Percentiles rank a stretch among this genome's conserved stretches.
phyloP scores from a whole-genome alignment of 2,329 filamentous ascomycete species.

The Pseudocercospora ulei region DNA sequence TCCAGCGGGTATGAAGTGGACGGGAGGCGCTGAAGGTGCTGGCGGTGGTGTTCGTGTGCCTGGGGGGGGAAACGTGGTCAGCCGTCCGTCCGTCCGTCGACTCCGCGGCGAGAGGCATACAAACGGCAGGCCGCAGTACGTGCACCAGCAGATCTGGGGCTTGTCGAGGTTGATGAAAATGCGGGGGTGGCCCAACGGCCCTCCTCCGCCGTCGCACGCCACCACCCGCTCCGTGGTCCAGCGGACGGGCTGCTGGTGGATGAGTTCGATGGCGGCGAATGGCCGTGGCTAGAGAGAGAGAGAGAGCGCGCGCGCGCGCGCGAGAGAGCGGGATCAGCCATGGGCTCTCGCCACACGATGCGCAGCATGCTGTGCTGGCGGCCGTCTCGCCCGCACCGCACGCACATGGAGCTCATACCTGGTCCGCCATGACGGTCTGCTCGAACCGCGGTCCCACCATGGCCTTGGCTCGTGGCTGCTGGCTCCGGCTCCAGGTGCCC shows the following conservation, averaged over 20 bases:
- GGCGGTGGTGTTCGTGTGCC: conserved; percentile 83
- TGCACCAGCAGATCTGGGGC: conserved; percentile 80
- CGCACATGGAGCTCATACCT: conserved; percentile 51
- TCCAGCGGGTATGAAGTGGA: conserved; percentile 62
- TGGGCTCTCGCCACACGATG: background rate
- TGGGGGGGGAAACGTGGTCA: too few species aligned
- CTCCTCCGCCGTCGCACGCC: conserved; percentile 84
- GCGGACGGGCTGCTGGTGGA: conserved; percentile 87
- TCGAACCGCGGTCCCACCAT: conserved; percentile 95
- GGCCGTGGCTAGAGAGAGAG: conserved; percentile 61
- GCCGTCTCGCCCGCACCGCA: too few species aligned
- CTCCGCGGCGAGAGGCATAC: conserved; percentile 49
- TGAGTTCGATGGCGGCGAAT: conserved; percentile 81
- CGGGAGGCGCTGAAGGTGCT: conserved; percentile 72
- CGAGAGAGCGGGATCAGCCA: conserved; percentile 21
- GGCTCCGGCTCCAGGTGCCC: conserved; percentile 73
- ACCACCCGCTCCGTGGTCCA: conserved; percentile 79
- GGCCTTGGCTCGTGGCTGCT: conserved; percentile 67
- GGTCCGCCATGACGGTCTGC: conserved; percentile 84
- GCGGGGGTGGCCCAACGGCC: conserved; percentile 76
- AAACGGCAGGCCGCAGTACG: conserved; percentile 87
- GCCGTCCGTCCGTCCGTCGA: background rate
- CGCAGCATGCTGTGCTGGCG: too few species aligned
- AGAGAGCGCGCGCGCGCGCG: conserved; percentile 22
- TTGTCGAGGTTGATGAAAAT: conserved; percentile 99